Evolutionary conservation across 2,329 filamentous ascomycete genomes (phyloP), one percentile per base, ranked within the genome.

Genomic region (Hypoxylon sp.): DNA sequence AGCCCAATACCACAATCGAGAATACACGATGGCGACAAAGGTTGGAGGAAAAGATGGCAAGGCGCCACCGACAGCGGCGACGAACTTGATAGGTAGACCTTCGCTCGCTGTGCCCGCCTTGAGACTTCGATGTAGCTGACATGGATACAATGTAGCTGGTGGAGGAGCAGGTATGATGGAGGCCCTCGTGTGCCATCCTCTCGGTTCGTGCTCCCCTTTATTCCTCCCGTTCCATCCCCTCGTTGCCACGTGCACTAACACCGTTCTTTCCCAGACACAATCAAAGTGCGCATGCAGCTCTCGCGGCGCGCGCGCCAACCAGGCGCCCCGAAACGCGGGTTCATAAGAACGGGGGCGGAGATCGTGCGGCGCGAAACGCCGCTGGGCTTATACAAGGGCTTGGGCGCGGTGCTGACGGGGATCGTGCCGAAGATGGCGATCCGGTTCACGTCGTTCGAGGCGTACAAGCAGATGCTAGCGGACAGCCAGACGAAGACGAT

Each of bases 391-490:
- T 99, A 99, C 88, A 99, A 99, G 85, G 96, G 96, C 73, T 89
- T 99, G n/a, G 96, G 96, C 69, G 96, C 96, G 61, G 96, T 99
- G 46, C 81, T 98, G 66, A 98, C 95, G 25, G 96, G 96, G 73
- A 99, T 99, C 80, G 90, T 99, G 22, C 96, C 96, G 61, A 99
- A 99, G 84, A 99, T 99, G 96, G 96, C 96, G 69, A 99, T 98
- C 80, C 93, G 96, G 42, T 99, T 99, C 84, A 97, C 95, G 53
- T 97, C 93, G 61, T 99, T 98, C 82, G 96, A 98, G 82, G 90
- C 89, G 79, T 99, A 98, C 83, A 98, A 98, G 88, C 90, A 94
- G 79, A 69, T 92, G 69, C 85, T 98, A 25, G 90, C 93, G 48
- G 86, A 93, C 80, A 83, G 88, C 72, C 78, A 89, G 63, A 89